phyloP scores from a whole-genome alignment of 2,329 filamentous ascomycete genomes.

The Orbilia oligospora region DNA sequence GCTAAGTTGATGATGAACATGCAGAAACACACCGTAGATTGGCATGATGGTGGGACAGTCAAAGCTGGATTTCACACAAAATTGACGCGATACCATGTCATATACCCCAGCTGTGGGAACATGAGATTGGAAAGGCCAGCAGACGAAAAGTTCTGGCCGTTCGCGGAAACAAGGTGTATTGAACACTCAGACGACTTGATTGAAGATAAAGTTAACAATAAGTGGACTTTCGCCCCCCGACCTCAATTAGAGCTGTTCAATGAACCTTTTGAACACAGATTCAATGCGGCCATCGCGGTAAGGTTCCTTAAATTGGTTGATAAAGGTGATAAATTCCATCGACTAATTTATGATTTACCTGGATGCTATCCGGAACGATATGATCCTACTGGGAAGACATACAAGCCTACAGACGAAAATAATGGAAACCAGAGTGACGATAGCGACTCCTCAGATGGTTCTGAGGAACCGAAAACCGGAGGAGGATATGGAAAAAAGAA shows the following conservation, averaged over 20 bases:
- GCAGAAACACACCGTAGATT: neutral
- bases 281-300: constrained; percentile 10
- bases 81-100: constrained; percentile 49
- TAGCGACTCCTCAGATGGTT: neutral
- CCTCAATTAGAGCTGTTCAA: constrained; percentile 4
- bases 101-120: constrained; percentile 41
- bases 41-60: neutral
- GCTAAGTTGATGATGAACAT: neutral
- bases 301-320: neutral
- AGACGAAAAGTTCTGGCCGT: constrained; percentile 37
- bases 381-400: neutral
- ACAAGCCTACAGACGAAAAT: neutral
- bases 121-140: constrained; percentile 14
- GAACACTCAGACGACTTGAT: neutral
- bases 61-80: constrained; percentile 52
- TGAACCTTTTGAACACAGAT: constrained; percentile 14
- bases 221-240: neutral
- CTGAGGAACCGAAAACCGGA: neutral
- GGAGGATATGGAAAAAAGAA: neutral
- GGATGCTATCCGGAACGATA: neutral
- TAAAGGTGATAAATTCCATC: neutral
- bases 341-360: neutral
- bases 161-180: constrained; percentile 33
- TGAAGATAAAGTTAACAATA: neutral
- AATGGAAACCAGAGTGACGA: neutral